Evolutionary conservation across 441 rosid species (phyloP).

Genomic region (Gossypium schwendimanii): DNA sequence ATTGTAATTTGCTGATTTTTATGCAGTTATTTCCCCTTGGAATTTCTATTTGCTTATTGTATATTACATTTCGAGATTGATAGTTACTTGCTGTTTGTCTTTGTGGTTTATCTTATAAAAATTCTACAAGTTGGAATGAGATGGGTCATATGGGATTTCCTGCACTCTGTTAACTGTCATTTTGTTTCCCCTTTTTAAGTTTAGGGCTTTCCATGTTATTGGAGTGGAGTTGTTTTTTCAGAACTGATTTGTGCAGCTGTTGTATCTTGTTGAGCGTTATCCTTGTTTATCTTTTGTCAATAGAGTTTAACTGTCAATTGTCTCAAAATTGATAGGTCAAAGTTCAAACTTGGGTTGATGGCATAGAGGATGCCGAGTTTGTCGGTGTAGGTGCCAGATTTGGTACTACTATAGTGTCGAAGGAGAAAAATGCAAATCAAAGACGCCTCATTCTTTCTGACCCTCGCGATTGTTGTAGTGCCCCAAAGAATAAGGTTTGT

Average conservation of each 20-base stretch:
- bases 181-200: conserved; percentile 9
- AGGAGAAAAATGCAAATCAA: conserved; percentile 88
- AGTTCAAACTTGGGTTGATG: conserved; percentile 92
- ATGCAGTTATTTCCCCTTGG: not conserved
- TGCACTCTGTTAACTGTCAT: not conserved
- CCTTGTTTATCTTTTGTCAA: not conserved
- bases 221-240: not conserved
- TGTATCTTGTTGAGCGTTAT: conserved; percentile 12
- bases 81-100: conserved; percentile 11
- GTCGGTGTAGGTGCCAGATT: conserved; percentile 98
- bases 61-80: conserved; percentile 4
- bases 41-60: conserved; percentile 5
- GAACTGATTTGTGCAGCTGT: not conserved
- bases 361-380: conserved; percentile 74
- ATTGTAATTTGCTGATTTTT: not conserved
- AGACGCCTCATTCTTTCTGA: conserved; percentile 63
- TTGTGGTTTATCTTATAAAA: conserved; percentile 10
- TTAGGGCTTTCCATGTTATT: not conserved
- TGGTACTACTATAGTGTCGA: conserved; percentile 70
- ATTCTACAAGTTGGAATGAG: conserved; percentile 6
- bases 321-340: conserved; percentile 47
- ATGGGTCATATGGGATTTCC: conserved; percentile 1
- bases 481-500: conserved; percentile 61
- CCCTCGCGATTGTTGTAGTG: conserved; percentile 77
- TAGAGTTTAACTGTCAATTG: not conserved